Evolutionary conservation across 1,139 yeast species (phyloP).

Genomic region (Candida smagusa): DNA sequence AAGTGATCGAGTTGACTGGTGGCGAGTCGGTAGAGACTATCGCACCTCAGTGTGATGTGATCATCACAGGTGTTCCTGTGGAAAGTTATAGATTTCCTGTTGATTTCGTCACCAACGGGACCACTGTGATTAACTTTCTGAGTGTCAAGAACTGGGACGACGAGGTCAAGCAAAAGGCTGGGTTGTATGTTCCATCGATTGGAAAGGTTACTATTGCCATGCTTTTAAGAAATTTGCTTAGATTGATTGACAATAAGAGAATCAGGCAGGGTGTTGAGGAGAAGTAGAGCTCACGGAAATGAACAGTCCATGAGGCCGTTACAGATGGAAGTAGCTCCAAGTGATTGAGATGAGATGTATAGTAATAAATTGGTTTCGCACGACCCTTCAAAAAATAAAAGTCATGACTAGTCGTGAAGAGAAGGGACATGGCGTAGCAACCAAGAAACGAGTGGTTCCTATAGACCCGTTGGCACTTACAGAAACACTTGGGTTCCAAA

Average conservation of each 20-base stretch:
- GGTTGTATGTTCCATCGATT: constrained; percentile 88
- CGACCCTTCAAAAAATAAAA: constrained; percentile 1
- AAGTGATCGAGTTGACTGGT: constrained; percentile 65
- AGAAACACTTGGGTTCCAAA: constrained; percentile 72
- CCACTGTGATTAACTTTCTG: constrained; percentile 86
- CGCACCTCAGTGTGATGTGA: constrained; percentile 78
- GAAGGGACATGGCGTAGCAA: not conserved
- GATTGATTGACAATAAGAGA: constrained; percentile 67
- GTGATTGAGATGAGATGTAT: no score
- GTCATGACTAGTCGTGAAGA: not conserved
- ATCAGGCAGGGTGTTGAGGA: constrained; percentile 17
- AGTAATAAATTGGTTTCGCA: not conserved
- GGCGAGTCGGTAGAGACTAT: constrained; percentile 55
- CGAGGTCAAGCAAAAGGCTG: constrained; percentile 76
- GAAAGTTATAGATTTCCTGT: constrained; percentile 81
- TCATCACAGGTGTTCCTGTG: constrained; percentile 93
- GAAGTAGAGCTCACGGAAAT: no score
- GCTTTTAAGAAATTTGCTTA: constrained; percentile 81
- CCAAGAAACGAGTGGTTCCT: constrained; percentile 20
- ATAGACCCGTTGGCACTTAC: constrained; percentile 69
- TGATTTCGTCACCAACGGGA: constrained; percentile 76
- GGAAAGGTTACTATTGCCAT: constrained; percentile 96
- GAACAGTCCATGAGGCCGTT: no score
- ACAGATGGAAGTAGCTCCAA: no score
- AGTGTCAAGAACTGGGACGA: constrained; percentile 84